Evolutionary conservation across 2,329 filamentous ascomycete species (phyloP).

Genomic region (Epichloe hybrida): DNA sequence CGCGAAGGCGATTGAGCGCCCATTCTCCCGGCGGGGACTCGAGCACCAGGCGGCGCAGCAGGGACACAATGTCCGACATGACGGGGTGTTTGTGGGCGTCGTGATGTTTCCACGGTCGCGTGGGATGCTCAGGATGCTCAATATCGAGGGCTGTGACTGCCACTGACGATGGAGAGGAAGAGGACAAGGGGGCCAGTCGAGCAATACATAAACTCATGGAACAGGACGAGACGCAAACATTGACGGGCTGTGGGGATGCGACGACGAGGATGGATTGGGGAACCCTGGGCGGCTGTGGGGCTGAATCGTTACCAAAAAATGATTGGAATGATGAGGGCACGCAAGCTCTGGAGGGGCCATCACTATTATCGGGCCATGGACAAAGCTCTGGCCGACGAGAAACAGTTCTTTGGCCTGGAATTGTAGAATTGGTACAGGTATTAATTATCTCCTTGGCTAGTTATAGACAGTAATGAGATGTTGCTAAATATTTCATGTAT

Average conservation of each 20-base stretch:
- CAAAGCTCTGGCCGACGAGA: too few relatives aligned
- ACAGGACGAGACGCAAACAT: not conserved
- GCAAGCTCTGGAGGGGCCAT: too few relatives aligned
- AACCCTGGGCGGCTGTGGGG: too few relatives aligned
- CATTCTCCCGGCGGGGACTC: constrained; percentile 88
- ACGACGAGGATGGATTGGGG: not conserved
- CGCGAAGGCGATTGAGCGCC: constrained; percentile 63
- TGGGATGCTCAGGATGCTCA: not conserved
- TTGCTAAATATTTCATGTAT: too few relatives aligned
- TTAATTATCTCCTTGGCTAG: too few relatives aligned
- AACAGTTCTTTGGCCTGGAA: too few relatives aligned
- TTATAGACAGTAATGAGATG: too few relatives aligned
- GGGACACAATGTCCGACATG: constrained; percentile 41
- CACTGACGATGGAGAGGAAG: not conserved
- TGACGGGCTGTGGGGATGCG: not conserved
- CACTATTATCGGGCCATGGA: too few relatives aligned
- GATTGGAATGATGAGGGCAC: too few relatives aligned
- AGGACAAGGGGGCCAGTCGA: not conserved
- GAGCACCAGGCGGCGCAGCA: constrained; percentile 55
- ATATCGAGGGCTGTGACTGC: not conserved
- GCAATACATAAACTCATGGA: not conserved
- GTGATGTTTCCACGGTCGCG: not conserved
- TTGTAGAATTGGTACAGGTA: too few relatives aligned
- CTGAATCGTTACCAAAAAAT: too few relatives aligned
- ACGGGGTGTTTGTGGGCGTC: not conserved